These are phyloP conservation scores for Marchantia paleacea DNA, from an alignment of 225 moss, liverwort and hornwort species.

Conservation along the genomic window DNA sequence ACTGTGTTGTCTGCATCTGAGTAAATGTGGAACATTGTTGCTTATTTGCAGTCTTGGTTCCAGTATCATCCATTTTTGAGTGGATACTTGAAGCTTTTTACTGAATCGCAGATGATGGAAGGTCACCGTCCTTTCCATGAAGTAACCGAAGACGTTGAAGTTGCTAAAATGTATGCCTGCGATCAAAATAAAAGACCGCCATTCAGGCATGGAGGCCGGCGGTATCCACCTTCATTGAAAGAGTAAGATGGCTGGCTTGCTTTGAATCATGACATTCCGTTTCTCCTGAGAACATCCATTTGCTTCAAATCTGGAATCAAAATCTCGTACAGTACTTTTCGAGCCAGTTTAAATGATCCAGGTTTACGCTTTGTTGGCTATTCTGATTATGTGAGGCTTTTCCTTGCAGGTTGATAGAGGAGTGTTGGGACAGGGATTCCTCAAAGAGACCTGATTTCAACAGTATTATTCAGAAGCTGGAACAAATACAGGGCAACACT, in stretches of 20 bases:
- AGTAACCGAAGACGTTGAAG: constrained; percentile 30
- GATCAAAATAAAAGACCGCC: constrained; percentile 51
- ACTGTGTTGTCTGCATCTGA: too few species aligned
- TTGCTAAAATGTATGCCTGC: constrained; percentile 44
- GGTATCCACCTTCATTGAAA: constrained; percentile 60
- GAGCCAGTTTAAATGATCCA: too few species aligned
- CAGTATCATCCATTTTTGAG: neutral
- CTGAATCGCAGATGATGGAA: constrained; percentile 67
- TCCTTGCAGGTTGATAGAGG: constrained; percentile 58
- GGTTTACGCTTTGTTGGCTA: too few species aligned
- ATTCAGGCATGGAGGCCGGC: constrained; percentile 60
- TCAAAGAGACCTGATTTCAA: constrained; percentile 52
- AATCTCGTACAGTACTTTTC: too few species aligned
- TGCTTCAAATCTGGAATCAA: too few species aligned
- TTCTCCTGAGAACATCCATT: too few species aligned
- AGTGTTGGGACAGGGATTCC: constrained; percentile 57
- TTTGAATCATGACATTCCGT: too few species aligned
- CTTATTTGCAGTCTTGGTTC: neutral
- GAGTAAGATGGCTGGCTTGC: constrained; percentile 43
- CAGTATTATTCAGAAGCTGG: constrained; percentile 47
- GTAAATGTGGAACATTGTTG: too few species aligned
- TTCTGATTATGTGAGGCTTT: neutral
- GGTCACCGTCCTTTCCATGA: constrained; percentile 68
- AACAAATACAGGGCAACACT: constrained; percentile 37
- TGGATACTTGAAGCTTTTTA: neutral